phyloP scores from a whole-genome alignment of 495 filamentous ascomycete species.

The Trichoderma erinaceum region DNA sequence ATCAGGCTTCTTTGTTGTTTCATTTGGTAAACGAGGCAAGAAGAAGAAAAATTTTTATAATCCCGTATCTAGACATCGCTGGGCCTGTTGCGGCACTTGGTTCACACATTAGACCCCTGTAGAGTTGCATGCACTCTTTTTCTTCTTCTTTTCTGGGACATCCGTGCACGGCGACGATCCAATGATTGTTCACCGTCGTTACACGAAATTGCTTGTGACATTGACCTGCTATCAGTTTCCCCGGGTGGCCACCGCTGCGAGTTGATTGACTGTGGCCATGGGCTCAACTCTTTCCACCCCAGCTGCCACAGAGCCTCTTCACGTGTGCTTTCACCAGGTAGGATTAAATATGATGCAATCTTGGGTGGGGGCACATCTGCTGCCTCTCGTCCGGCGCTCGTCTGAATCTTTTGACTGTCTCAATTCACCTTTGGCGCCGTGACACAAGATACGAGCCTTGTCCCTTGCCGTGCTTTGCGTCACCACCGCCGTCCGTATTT shows the following conservation, averaged over 20 bases:
- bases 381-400: background rate
- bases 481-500: background rate
- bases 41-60: background rate
- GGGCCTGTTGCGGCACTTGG: background rate
- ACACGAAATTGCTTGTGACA: conserved; percentile 10
- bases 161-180: background rate
- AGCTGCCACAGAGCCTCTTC: background rate
- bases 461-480: too few relatives aligned
- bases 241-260: conserved; percentile 1
- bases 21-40: background rate
- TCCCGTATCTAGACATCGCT: background rate
- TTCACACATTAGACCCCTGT: background rate
- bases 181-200: background rate
- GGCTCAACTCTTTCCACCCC: background rate
- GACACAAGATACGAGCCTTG: background rate
- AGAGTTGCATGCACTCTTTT: too few relatives aligned
- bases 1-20: background rate
- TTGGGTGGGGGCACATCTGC: background rate
- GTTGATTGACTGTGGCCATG: background rate
- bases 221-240: background rate
- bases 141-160: background rate
- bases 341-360: background rate
- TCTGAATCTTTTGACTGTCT: conserved; percentile 12
- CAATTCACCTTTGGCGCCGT: background rate
- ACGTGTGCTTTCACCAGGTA: background rate